Conservation (phyloP, 805 yeast genomes). For the Candida railenensis region DNA sequence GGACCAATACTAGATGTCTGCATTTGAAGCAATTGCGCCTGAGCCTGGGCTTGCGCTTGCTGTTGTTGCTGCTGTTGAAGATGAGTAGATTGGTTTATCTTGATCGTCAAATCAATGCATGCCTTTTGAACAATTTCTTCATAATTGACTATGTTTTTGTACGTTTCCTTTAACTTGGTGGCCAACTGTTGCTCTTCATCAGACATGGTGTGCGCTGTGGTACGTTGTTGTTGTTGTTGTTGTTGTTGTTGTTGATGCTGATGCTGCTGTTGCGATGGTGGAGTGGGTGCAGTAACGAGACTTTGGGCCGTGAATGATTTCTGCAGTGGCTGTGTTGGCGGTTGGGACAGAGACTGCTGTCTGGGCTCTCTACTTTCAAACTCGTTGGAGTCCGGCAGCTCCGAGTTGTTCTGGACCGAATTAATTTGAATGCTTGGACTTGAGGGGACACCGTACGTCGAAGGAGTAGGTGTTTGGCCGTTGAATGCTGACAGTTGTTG, state of each 20-base stretch:
- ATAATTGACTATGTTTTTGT: slow-evolving; percentile 62
- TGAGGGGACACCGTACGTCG: slow-evolving; percentile 40
- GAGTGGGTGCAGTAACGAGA: background rate
- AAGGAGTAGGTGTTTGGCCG: slow-evolving; percentile 39
- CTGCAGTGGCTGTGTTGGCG: slow-evolving; percentile 10
- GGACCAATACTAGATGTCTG: background rate
- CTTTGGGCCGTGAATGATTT: background rate
- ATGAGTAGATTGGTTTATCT: slow-evolving; percentile 43
- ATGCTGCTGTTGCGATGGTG: background rate
- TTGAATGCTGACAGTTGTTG: slow-evolving; percentile 16
- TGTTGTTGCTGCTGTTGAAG: slow-evolving; percentile 22
- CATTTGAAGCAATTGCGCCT: background rate
- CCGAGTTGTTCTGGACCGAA: slow-evolving; percentile 33
- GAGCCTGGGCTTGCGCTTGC: background rate
- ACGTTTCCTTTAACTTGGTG: slow-evolving; percentile 70
- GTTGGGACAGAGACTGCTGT: slow-evolving; percentile 8
- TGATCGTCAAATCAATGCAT: slow-evolving; percentile 56
- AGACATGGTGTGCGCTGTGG: slow-evolving; percentile 37
- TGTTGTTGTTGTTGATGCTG: slow-evolving; percentile 8
- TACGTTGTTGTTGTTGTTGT: slow-evolving; percentile 13
- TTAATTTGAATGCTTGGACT: slow-evolving; percentile 30
- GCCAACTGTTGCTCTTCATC: slow-evolving; percentile 68
- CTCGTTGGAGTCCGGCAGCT: slow-evolving; percentile 38
- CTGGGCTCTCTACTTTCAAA: slow-evolving; percentile 7
- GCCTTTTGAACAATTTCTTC: slow-evolving; percentile 71